A percentile compares a stretch with the other conserved stretches of the same genome.
phyloP scores from a whole-genome alignment of 768 basidiomycete species.

The Auricularia sp. region DNA sequence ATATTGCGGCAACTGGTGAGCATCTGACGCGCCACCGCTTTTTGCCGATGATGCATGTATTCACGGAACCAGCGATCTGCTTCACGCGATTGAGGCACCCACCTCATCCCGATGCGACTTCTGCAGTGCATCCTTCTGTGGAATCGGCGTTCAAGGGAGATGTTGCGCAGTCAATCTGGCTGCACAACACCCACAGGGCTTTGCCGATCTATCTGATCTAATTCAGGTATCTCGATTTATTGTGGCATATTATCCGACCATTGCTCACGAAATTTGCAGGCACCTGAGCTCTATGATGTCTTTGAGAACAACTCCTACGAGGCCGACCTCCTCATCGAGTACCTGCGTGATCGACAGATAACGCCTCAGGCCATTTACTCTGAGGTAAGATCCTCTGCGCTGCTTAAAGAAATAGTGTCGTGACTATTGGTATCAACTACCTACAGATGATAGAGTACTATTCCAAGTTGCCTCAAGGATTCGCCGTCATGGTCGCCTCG shows the following conservation, averaged over 20 bases:
- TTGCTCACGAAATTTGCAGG: neutral
- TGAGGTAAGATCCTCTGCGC: slow-evolving; percentile 38
- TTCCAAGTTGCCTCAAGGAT: slow-evolving; percentile 49
- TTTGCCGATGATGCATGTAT: neutral
- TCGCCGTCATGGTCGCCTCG: slow-evolving; percentile 49
- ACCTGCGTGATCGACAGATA: slow-evolving; percentile 50
- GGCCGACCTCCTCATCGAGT: slow-evolving; percentile 78
- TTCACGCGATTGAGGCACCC: slow-evolving; percentile 63
- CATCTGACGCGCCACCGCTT: neutral
- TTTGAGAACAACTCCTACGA: slow-evolving; percentile 71
- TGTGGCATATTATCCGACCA: neutral
- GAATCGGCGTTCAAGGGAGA: slow-evolving; percentile 63
- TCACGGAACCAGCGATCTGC: slow-evolving; percentile 44
- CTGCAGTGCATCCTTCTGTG: slow-evolving; percentile 75
- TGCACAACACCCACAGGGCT: slow-evolving; percentile 57
- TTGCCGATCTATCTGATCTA: slow-evolving; percentile 61
- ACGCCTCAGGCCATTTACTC: slow-evolving; percentile 66
- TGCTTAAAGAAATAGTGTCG: neutral
- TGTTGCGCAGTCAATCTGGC: slow-evolving; percentile 51
- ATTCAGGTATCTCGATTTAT: slow-evolving; percentile 36
- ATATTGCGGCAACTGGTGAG: slow-evolving; percentile 74
- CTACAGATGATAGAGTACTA: slow-evolving; percentile 52
- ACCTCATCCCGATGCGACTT: slow-evolving; percentile 76
- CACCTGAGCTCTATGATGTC: slow-evolving; percentile 52
- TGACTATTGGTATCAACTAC: neutral